Evolutionary conservation across 495 filamentous ascomycete genomes (phyloP).

Genomic region (Recurvomyces mirabilis): DNA sequence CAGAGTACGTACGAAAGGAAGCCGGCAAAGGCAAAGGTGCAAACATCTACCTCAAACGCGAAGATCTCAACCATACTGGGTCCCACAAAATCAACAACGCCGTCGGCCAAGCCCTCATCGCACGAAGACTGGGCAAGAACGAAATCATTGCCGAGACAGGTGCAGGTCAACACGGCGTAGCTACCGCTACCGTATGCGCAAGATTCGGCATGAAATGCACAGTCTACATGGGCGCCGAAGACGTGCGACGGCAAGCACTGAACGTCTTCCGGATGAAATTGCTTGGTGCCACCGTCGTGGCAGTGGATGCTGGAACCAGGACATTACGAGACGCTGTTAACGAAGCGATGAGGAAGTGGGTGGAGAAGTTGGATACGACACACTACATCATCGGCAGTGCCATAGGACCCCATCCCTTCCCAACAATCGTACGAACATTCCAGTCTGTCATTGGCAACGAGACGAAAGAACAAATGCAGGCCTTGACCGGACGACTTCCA

Average conservation of each 20-base stretch:
- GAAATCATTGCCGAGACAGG: conserved; percentile 94
- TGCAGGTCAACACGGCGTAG: conserved; percentile 93
- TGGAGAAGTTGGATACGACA: conserved; percentile 72
- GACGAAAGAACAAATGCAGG: conserved; percentile 78
- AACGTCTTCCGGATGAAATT: conserved; percentile 96
- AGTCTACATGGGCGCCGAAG: conserved; percentile 92
- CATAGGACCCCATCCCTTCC: conserved; percentile 91
- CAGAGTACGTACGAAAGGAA: conserved; percentile 43
- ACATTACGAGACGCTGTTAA: conserved; percentile 94
- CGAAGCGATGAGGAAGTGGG: conserved; percentile 83
- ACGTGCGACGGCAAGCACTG: conserved; percentile 82
- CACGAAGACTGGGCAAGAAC: conserved; percentile 71
- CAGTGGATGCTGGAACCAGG: conserved; percentile 73
- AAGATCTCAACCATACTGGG: conserved; percentile 72
- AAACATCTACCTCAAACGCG: conserved; percentile 90
- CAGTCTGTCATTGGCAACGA: conserved; percentile 88
- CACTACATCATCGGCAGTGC: conserved; percentile 95
- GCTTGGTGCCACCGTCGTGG: conserved; percentile 78
- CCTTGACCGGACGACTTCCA: conserved; percentile 72
- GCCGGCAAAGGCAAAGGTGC: conserved; percentile 56
- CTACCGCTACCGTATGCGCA: conserved; percentile 88
- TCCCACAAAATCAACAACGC: conserved; percentile 98
- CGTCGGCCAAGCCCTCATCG: conserved; percentile 76
- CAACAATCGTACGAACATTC: conserved; percentile 90
- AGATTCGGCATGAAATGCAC: conserved; percentile 95